Evolutionary conservation across 805 yeast species (phyloP).

Genomic region (Metschnikowia baotianmanensis): DNA sequence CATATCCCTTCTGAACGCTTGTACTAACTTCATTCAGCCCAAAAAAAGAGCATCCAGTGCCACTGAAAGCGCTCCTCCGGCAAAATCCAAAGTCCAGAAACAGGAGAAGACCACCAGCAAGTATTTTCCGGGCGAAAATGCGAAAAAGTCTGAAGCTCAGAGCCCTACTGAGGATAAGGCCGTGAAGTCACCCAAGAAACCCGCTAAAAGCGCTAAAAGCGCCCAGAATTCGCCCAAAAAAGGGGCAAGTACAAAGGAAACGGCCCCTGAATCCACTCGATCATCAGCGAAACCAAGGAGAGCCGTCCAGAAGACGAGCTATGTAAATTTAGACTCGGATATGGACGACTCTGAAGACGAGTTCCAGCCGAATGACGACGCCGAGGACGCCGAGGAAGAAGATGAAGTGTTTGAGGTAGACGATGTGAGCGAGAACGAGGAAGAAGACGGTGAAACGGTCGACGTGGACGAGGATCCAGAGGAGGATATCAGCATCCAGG

Average conservation of each 20-base stretch:
- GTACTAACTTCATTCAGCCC: constrained; percentile 5
- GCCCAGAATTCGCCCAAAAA: constrained; percentile 4
- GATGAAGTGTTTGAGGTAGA: constrained; percentile 18
- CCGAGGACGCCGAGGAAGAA: constrained; percentile 17
- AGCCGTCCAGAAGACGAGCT: constrained; percentile 13
- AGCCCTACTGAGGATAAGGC: neutral
- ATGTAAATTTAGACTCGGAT: constrained; percentile 19
- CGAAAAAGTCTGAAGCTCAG: neutral
- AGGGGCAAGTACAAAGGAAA: too few species aligned
- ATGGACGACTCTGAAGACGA: constrained; percentile 26
- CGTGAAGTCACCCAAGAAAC: neutral
- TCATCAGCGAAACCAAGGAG: constrained; percentile 8
- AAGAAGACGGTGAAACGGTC: neutral
- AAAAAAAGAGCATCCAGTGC: constrained; percentile 5
- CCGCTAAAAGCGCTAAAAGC: neutral
- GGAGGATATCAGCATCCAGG: constrained; percentile 14
- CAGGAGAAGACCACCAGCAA: constrained; percentile 10
- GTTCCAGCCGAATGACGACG: constrained; percentile 21
- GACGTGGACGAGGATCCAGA: constrained; percentile 8
- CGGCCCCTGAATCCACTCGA: neutral
- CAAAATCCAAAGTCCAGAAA: constrained; percentile 7
- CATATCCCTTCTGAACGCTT: too few species aligned
- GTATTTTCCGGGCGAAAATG: constrained; percentile 5
- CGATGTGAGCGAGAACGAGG: constrained; percentile 14
- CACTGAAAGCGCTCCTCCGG: constrained; percentile 1